phyloP scores from a whole-genome alignment of 257 asterid species.

The Solanum peruvianum region DNA sequence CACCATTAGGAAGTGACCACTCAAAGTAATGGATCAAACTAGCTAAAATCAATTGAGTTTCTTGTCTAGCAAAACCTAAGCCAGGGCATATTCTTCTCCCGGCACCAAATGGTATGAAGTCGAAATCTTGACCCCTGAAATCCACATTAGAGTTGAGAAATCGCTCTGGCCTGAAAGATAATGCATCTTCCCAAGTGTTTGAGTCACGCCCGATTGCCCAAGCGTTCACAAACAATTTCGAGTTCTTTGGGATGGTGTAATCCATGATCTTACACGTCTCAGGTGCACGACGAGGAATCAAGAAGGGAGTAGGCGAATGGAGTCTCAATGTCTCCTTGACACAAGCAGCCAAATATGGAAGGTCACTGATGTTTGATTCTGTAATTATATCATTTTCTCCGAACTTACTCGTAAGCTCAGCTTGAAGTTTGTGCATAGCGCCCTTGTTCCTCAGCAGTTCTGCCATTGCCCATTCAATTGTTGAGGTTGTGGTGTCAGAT shows the following conservation, averaged over 20 bases:
- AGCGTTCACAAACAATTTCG: constrained; percentile 15
- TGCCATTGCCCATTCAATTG: constrained; percentile 23
- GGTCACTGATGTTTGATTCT: not conserved
- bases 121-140: constrained; percentile 34
- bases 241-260: constrained; percentile 20
- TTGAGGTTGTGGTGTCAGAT: constrained; percentile 29
- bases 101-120: constrained; percentile 33
- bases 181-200: constrained; percentile 22
- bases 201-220: constrained; percentile 39
- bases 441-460: constrained; percentile 17
- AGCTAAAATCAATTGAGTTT: constrained; percentile 14
- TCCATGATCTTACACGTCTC: constrained; percentile 21
- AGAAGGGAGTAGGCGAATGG: constrained; percentile 38
- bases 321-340: constrained; percentile 32
- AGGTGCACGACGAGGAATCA: constrained; percentile 22
- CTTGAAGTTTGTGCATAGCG: constrained; percentile 1
- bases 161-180: constrained; percentile 19
- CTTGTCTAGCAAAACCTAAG: constrained; percentile 21
- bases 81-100: constrained; percentile 52
- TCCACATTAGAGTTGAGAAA: constrained; percentile 16
- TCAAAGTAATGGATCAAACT: constrained; percentile 9
- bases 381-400: not conserved
- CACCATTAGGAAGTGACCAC: constrained; percentile 13
- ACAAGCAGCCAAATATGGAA: constrained; percentile 29
- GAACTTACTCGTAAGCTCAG: constrained; percentile 5